Evolutionary conservation across 805 yeast species (phyloP).

Genomic region (Kodamaea hsintzibuensis): DNA sequence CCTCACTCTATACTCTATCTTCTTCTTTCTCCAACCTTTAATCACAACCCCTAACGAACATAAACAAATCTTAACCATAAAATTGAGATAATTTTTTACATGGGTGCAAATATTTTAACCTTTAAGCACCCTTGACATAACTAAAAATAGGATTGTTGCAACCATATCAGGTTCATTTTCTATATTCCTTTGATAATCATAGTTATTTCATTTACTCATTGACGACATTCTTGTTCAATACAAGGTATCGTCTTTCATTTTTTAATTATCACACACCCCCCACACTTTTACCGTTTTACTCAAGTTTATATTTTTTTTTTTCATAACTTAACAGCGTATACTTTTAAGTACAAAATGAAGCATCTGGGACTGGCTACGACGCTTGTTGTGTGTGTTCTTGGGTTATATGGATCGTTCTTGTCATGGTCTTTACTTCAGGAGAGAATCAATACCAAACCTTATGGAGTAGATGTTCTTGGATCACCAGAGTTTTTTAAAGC

Average conservation of each 20-base stretch:
- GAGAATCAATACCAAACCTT: constrained; percentile 73
- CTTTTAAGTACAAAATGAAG: constrained; percentile 6
- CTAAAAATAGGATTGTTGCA: neutral
- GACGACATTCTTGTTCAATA: neutral
- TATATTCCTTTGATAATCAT: neutral
- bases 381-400: constrained; percentile 42
- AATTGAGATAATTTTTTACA: neutral
- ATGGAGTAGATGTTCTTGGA: constrained; percentile 48
- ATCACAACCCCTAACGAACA: too few species aligned
- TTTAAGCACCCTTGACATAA: neutral
- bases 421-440: constrained; percentile 95
- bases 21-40: too few species aligned
- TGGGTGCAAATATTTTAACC: neutral
- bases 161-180: neutral
- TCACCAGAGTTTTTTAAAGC: constrained; percentile 57
- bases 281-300: too few species aligned
- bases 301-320: neutral
- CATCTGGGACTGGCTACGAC: constrained; percentile 24
- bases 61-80: too few species aligned
- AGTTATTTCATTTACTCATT: neutral
- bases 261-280: neutral
- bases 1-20: too few species aligned
- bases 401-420: constrained; percentile 83
- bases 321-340: constrained; percentile 1
- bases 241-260: neutral